phyloP scores from a whole-genome alignment of 305 asterid genomes.

The Ruellia speciosa region DNA sequence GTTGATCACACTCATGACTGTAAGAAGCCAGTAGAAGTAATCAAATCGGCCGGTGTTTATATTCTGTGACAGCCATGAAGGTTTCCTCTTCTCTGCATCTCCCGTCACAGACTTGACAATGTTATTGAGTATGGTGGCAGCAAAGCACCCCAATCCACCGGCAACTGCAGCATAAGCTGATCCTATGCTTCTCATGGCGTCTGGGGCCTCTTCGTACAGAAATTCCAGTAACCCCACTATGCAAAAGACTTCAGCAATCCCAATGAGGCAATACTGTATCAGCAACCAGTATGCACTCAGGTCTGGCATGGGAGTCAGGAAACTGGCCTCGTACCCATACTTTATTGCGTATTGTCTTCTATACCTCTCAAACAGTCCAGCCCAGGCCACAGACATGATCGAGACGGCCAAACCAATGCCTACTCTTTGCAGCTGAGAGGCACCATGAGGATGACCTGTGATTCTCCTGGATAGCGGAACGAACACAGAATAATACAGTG shows the following conservation, averaged over 20 bases:
- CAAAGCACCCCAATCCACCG: constrained; percentile 93
- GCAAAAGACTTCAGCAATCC: constrained; percentile 90
- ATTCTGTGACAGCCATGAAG: constrained; percentile 91
- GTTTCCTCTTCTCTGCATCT: constrained; percentile 40
- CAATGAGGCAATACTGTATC: constrained; percentile 85
- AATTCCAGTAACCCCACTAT: constrained; percentile 87
- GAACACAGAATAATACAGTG: constrained; percentile 73
- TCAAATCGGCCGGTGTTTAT: constrained; percentile 76
- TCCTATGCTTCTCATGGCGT: constrained; percentile 94
- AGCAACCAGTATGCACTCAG: constrained; percentile 89
- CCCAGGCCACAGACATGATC: constrained; percentile 73
- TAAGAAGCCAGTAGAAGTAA: constrained; percentile 81
- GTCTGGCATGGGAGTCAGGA: constrained; percentile 68
- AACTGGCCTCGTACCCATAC: constrained; percentile 66
- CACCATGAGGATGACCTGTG: constrained; percentile 95
- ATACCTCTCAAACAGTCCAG: constrained; percentile 74
- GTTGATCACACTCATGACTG: constrained; percentile 69
- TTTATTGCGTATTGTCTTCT: constrained; percentile 70
- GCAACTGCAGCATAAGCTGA: constrained; percentile 98
- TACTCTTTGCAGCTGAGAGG: constrained; percentile 91
- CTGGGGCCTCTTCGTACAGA: constrained; percentile 92
- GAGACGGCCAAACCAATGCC: constrained; percentile 91
- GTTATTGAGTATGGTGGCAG: constrained; percentile 69
- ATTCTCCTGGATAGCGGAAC: constrained; percentile 75
- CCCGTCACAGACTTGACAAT: constrained; percentile 65